These are phyloP conservation scores for Heterobasidion occidentale DNA, from an alignment of 1,284 basidiomycete genomes.

Conservation along the genomic window DNA sequence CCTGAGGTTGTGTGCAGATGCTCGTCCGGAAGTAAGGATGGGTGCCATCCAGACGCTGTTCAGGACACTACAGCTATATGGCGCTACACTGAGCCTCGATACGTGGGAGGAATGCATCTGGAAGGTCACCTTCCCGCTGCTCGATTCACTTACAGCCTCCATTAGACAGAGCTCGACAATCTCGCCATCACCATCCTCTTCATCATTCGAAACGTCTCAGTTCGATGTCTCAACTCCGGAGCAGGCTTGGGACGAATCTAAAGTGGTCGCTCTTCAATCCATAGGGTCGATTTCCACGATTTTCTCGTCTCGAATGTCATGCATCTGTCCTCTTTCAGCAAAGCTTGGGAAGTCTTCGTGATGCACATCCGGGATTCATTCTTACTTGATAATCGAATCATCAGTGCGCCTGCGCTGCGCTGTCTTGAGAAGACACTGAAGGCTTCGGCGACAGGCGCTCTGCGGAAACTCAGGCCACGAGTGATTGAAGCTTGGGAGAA, in stretches of 20 bases:
- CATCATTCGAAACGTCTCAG: constrained; percentile 3
- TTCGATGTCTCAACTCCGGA: constrained; percentile 9
- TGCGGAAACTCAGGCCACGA: constrained; percentile 30
- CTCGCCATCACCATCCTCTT: background rate
- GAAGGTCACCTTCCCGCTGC: constrained; percentile 84
- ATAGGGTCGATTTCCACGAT: constrained; percentile 80
- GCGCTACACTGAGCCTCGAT: constrained; percentile 66
- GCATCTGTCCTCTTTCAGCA: constrained; percentile 57
- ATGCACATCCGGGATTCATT: constrained; percentile 63
- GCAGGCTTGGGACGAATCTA: constrained; percentile 78
- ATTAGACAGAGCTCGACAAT: constrained; percentile 32
- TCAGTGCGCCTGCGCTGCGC: constrained; percentile 75
- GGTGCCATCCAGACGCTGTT: constrained; percentile 95
- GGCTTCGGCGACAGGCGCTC: constrained; percentile 29
- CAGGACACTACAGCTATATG: constrained; percentile 90
- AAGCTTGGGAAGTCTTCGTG: constrained; percentile 71
- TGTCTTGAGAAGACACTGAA: constrained; percentile 75
- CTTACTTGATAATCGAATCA: constrained; percentile 54
- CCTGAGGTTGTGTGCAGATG: constrained; percentile 75
- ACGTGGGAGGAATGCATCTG: constrained; percentile 88
- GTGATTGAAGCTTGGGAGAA: constrained; percentile 47
- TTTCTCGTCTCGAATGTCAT: constrained; percentile 74
- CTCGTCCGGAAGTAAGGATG: constrained; percentile 81
- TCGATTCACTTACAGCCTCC: constrained; percentile 63
- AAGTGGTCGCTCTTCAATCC: constrained; percentile 79